Conservation (phyloP, 1,284 basidiomycete genomes). For the Puccinia sorghi region DNA sequence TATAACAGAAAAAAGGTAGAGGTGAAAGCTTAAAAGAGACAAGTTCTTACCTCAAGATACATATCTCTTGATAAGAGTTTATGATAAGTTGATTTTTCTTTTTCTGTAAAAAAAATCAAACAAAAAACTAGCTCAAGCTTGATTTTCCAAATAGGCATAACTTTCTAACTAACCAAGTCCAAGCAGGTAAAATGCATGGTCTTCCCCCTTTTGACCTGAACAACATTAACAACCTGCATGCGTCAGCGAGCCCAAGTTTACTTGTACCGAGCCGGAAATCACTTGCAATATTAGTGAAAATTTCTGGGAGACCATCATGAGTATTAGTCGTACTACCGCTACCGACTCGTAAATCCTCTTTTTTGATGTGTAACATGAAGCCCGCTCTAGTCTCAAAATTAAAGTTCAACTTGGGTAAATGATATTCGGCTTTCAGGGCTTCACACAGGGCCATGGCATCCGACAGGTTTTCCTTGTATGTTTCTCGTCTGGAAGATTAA, state of each 20-base stretch:
- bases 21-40: too few species aligned
- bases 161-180: constrained; percentile 53
- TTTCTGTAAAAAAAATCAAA: constrained; percentile 45
- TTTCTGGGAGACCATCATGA: constrained; percentile 40
- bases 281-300: constrained; percentile 53
- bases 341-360: constrained; percentile 51
- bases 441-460: constrained; percentile 52
- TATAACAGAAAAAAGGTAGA: background rate
- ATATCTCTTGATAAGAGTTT: constrained; percentile 56
- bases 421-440: constrained; percentile 26
- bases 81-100: constrained; percentile 55
- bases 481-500: constrained; percentile 37
- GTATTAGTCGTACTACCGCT: constrained; percentile 15
- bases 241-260: background rate
- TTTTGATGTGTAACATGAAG: constrained; percentile 51
- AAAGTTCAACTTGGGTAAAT: constrained; percentile 51
- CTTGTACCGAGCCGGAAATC: too few species aligned
- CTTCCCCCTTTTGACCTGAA: constrained; percentile 54
- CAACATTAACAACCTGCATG: background rate
- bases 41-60: constrained; percentile 46
- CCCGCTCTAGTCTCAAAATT: constrained; percentile 51
- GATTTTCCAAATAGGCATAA: background rate
- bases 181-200: constrained; percentile 54
- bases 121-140: background rate
- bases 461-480: constrained; percentile 52